Base-by-base conservation (phyloP, 176 grass and related monocot species). In the Urochloa ruziziensis region DNA sequence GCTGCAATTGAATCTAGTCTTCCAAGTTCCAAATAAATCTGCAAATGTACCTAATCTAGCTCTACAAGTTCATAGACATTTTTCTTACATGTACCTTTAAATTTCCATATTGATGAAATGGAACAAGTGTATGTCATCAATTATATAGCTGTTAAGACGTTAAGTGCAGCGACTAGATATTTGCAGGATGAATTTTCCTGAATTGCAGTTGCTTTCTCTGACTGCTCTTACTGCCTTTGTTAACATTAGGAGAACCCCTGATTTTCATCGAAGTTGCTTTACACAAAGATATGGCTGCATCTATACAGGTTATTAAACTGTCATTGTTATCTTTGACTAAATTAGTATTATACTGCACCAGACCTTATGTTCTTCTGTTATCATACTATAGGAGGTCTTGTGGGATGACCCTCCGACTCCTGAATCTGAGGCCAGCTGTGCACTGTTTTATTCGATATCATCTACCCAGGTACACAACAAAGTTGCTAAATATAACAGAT, bases 241-340 rank as follows among this genome's bases (percentile, higher is more conserved):
- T 81, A 44, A 81, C 35, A 67, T 78, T 73, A 98, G 95, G 95
- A 58, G 95, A 95, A 43, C 95, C 92, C 29, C 86, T 98, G 77
- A 98, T 98, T 85, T 98, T 98, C 88, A 95, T 98, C 54, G 96
- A 95, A 81, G 91, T 98, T 91, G 96, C 93, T 61, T 83, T 98
- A 71, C 84, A 93, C 71, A 90, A 95, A 92, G 93, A 95, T 59
- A 84, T 95, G 82, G 96, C 89, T 42, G 25, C 86, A 67, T 98
- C 96, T 67, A 98, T 98, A 86, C 92, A 98, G 92, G 93, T 93
- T 75, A 84, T 29, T 37, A 28, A 77, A 68, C 19, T 58, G 10
- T 72, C 21, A 67, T 46, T 35, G 34, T 75, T 61, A 63, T 68
- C 33, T 76, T 75, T 37, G 48, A 43, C 62, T 80, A 84, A 56